Percentiles rank a stretch among this genome's conserved stretches.
These are phyloP conservation scores for Blastosporella zonata DNA, from an alignment of 1,284 basidiomycete species.

Conservation along the genomic window DNA sequence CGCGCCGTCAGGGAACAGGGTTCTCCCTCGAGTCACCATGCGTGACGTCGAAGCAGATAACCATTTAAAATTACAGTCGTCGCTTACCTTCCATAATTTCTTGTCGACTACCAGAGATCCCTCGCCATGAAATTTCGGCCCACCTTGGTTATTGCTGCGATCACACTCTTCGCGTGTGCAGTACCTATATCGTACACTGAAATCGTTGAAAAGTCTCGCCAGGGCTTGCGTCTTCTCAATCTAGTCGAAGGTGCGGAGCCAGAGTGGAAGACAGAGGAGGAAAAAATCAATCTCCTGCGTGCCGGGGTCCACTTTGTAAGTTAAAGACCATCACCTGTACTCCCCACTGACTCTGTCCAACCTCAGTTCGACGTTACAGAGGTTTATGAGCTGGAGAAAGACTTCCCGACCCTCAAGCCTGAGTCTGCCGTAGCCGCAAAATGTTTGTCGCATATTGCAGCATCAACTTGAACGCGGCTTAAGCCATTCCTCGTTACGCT, in stretches of 20 bases:
- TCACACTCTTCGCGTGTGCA: constrained; percentile 23
- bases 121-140: constrained; percentile 22
- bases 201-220: constrained; percentile 32
- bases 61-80: neutral
- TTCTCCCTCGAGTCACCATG: no score
- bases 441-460: constrained; percentile 23
- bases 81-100: neutral
- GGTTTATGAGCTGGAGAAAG: constrained; percentile 47
- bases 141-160: constrained; percentile 20
- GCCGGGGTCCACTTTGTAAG: constrained; percentile 33
- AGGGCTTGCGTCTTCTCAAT: constrained; percentile 48
- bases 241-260: constrained; percentile 41
- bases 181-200: constrained; percentile 32
- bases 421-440: constrained; percentile 25
- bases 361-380: constrained; percentile 48
- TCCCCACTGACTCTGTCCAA: neutral
- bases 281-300: constrained; percentile 33
- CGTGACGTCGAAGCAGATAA: neutral
- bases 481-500: constrained; percentile 3
- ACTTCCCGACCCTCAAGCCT: constrained; percentile 12
- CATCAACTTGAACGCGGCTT: neutral
- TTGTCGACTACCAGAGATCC: neutral
- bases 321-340: neutral
- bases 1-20: no score
- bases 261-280: constrained; percentile 48